These are phyloP conservation scores for Lodderomyces jiufengensis DNA, from an alignment of 1,139 yeast species.

Conservation along the genomic window DNA sequence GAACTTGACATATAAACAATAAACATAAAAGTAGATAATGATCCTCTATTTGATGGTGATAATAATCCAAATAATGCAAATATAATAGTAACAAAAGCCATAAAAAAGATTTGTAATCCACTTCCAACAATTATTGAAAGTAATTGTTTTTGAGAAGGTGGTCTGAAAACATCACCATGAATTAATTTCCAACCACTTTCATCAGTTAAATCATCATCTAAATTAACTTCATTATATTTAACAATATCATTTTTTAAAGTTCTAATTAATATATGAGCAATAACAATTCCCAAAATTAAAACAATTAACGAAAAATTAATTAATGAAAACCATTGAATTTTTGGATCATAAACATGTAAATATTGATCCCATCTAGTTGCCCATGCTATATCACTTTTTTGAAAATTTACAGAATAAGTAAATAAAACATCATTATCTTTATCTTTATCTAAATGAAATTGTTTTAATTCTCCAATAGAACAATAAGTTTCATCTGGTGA, in stretches of 20 bases:
- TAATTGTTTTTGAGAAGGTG: slow-evolving; percentile 69
- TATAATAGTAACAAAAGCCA: slow-evolving; percentile 68
- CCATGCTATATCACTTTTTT: slow-evolving; percentile 75
- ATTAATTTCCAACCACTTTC: slow-evolving; percentile 97
- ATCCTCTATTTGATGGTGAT: slow-evolving; percentile 94
- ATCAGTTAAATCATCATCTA: slow-evolving; percentile 84
- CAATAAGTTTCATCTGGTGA: slow-evolving; percentile 25
- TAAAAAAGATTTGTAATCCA: slow-evolving; percentile 79
- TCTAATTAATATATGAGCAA: slow-evolving; percentile 74
- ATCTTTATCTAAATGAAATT: slow-evolving; percentile 30
- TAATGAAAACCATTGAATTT: slow-evolving; percentile 93
- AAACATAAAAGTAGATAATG: slow-evolving; percentile 86
- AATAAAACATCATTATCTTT: slow-evolving; percentile 30
- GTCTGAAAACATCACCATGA: slow-evolving; percentile 92
- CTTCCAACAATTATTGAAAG: slow-evolving; percentile 83
- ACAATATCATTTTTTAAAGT: slow-evolving; percentile 84
- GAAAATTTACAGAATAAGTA: slow-evolving; percentile 55
- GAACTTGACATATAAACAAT: slow-evolving; percentile 79
- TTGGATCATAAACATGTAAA: slow-evolving; percentile 85
- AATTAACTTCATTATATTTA: slow-evolving; percentile 82
- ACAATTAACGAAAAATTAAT: slow-evolving; percentile 82
- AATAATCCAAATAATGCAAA: slow-evolving; percentile 87
- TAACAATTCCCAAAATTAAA: slow-evolving; percentile 68
- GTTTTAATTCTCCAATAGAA: slow-evolving; percentile 20
- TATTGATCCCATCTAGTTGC: slow-evolving; percentile 99